Evolutionary conservation across 352 stramenopile species (phyloP), one percentile per base, ranked within the genome.

Genomic region (Globisporangium spinosum): DNA sequence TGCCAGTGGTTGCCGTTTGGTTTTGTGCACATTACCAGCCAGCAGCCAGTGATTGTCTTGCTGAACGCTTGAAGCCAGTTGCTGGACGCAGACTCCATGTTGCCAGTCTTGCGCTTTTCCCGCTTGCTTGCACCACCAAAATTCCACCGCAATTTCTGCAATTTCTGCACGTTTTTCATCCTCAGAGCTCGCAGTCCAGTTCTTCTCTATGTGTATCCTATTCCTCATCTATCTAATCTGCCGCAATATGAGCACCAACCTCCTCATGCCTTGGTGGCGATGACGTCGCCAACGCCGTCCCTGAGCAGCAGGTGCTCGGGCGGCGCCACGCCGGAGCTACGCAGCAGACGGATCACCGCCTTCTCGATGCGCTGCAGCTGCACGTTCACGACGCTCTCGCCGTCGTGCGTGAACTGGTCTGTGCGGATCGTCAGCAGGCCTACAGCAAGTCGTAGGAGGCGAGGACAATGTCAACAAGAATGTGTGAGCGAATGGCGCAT

Each of bases 381-480:
- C 34, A 74, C 59, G 68, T 94, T 95, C 38, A 92, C 70, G 17
- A 85, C 13, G 70, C 67, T 90, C 66, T 95, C 87, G 68, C 75
- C 78, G 22, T 89, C 74, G 17, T 62, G 71, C 1, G 80, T 85
- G 43, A 95, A 88, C 69, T 92, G 93, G 65, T 98, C 78, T 0
- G 90, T 98, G 53, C 98, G 95, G 62, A 99, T 93, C n/a, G 96
- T 99, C 29, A 98, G 77, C 75, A 99, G 93, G 5, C 96, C 95
- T 94, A 2, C 35, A 43, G 12, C 15, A 0, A 3, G 10, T 10
- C 13, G 7, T 2, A 60, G 2, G 7, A 22, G 53, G n/a, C 9
- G 55, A 66, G 9, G 65, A 5, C 22, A 45, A 47, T 2, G 34
- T 7, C 17, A 49, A 35, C 3, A 4, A 34, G 4, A 51, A 49